These are phyloP conservation scores for Colletotrichum higginsianum DNA, from an alignment of 2,329 filamentous ascomycete species.

Conservation along the genomic window DNA sequence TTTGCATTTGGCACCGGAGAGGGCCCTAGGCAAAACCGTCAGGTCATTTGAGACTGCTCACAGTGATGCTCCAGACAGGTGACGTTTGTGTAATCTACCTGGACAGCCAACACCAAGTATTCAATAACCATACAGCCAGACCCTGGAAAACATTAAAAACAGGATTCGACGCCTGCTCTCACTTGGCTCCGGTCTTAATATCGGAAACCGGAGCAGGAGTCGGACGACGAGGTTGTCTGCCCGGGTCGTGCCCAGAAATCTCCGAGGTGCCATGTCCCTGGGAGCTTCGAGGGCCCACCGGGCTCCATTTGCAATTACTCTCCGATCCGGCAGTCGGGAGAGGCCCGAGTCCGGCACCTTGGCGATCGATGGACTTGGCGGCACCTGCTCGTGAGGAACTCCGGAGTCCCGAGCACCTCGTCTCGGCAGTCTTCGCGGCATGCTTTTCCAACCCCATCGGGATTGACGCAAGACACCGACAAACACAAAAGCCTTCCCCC, in stretches of 20 bases:
- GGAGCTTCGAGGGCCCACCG: background rate
- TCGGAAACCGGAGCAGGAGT: background rate
- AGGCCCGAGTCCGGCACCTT: background rate
- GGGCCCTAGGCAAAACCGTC: background rate
- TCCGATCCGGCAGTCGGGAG: conserved; percentile 1
- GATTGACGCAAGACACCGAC: too few relatives aligned
- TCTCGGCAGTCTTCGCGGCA: too few relatives aligned
- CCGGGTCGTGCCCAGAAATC: background rate
- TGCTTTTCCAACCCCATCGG: too few relatives aligned
- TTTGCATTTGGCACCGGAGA: background rate
- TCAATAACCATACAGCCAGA: too few relatives aligned
- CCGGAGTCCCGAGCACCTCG: background rate
- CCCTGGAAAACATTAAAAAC: too few relatives aligned
- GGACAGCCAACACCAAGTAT: too few relatives aligned
- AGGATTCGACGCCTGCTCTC: background rate
- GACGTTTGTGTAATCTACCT: too few relatives aligned
- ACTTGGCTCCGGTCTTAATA: background rate
- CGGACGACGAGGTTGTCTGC: background rate
- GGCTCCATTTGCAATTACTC: background rate
- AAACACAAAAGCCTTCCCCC: too few relatives aligned
- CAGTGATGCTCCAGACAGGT: background rate
- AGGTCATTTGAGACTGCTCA: background rate
- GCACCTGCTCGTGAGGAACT: background rate
- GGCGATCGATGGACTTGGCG: background rate
- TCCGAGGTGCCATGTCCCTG: background rate